These are phyloP conservation scores for Talaromyces sp. DNA, from an alignment of 2,329 filamentous ascomycete species.

Conservation along the genomic window DNA sequence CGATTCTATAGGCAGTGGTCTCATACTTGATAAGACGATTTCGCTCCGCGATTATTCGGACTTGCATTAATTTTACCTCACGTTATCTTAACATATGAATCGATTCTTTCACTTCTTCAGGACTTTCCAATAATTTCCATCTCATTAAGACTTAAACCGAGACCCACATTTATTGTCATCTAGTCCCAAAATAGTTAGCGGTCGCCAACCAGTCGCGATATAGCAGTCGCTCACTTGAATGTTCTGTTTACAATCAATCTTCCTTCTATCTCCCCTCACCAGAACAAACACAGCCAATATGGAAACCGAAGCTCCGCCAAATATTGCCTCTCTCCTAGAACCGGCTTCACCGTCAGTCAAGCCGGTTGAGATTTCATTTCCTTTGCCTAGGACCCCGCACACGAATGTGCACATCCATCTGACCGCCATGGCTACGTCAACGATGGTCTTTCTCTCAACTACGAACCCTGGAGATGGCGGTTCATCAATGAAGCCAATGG, in stretches of 20 bases:
- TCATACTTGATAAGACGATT: not conserved
- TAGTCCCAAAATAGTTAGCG: not conserved
- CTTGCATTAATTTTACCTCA: not conserved
- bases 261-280: not conserved
- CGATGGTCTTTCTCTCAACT: slow-evolving; percentile 54
- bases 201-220: not conserved
- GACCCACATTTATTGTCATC: no score
- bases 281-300: slow-evolving; percentile 3
- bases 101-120: not conserved
- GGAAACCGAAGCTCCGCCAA: slow-evolving; percentile 10
- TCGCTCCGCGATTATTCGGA: not conserved
- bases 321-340: slow-evolving; percentile 14
- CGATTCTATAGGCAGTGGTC: not conserved
- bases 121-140: not conserved
- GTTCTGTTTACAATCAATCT: not conserved
- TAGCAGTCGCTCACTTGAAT: not conserved
- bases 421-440: slow-evolving; percentile 47
- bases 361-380: slow-evolving; percentile 53
- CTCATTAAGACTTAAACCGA: no score
- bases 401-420: slow-evolving; percentile 57
- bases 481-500: slow-evolving; percentile 51
- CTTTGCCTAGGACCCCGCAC: slow-evolving; percentile 52
- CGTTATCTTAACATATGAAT: not conserved
- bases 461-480: slow-evolving; percentile 42
- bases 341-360: slow-evolving; percentile 25